Conservation (phyloP, 345 rosid species). For the Eucalyptus erythrocorys region DNA sequence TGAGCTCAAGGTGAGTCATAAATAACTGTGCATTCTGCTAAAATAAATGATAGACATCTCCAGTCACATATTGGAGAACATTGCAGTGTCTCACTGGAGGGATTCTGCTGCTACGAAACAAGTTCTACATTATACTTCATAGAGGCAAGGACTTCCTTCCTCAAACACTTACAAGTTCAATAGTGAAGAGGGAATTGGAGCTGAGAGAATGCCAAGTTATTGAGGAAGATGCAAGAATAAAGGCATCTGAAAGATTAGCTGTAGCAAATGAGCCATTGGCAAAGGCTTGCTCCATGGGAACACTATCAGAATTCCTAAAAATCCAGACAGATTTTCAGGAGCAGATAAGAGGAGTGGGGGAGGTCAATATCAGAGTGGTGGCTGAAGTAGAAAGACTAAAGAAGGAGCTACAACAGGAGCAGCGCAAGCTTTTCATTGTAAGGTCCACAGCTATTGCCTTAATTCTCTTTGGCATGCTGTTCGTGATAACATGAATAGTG, state of each 20-base stretch:
- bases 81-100: conserved; percentile 80
- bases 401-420: conserved; percentile 50
- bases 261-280: conserved; percentile 14
- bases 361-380: conserved; percentile 24
- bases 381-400: conserved; percentile 44
- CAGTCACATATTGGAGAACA: neutral
- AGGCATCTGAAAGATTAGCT: conserved; percentile 25
- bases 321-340: conserved; percentile 29
- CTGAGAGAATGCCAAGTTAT: conserved; percentile 37
- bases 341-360: conserved; percentile 11
- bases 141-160: conserved; percentile 86
- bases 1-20: conserved; percentile 45
- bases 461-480: neutral
- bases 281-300: conserved; percentile 40
- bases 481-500: neutral
- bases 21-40: neutral
- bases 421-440: conserved; percentile 58
- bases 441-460: neutral
- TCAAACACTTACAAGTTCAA: conserved; percentile 31
- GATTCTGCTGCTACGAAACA: conserved; percentile 59
- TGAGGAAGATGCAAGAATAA: conserved; percentile 57
- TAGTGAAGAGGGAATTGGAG: conserved; percentile 53
- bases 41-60: neutral
- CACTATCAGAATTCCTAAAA: conserved; percentile 55
- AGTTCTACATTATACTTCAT: conserved; percentile 55